These are phyloP conservation scores for Chlorella sp. DNA, from an alignment of 139 green algal species.

Conservation along the genomic window DNA sequence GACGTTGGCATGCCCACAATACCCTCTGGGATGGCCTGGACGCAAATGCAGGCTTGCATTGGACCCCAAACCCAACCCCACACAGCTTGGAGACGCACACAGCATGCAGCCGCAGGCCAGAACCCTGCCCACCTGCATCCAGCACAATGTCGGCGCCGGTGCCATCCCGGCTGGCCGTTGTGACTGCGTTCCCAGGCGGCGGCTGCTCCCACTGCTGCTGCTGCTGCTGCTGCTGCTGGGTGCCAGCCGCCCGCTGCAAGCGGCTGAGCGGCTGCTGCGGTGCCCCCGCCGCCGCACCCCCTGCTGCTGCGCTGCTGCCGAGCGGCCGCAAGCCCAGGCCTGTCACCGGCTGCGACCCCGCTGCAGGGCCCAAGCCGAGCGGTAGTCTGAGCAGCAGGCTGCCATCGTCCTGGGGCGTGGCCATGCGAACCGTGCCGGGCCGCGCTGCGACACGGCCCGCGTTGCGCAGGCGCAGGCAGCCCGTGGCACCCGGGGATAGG, in stretches of 20 bases:
- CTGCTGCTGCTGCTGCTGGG: not conserved
- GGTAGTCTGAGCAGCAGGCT: not conserved
- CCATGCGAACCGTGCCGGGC: not conserved
- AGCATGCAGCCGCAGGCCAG: no score
- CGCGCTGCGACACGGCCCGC: not conserved
- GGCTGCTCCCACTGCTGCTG: not conserved
- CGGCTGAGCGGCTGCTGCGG: not conserved
- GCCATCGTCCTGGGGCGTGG: not conserved
- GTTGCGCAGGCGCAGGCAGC: slow-evolving; percentile 14
- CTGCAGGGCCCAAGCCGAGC: not conserved
- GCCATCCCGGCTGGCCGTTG: not conserved
- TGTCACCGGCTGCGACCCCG: not conserved
- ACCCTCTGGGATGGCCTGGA: no score
- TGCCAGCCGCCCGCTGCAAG: slow-evolving; percentile 1
- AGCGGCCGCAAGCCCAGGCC: no score
- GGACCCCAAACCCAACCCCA: no score
- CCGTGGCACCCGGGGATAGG: not conserved
- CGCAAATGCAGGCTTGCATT: no score
- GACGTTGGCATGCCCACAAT: not conserved
- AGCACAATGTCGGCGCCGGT: not conserved
- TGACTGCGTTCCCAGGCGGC: slow-evolving; percentile 19
- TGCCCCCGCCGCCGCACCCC: not conserved
- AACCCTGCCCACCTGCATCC: not conserved
- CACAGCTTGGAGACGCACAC: no score
- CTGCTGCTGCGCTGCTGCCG: not conserved